Base-by-base conservation (phyloP, 1,284 basidiomycete species). In the Cystobasidium pallidum region DNA sequence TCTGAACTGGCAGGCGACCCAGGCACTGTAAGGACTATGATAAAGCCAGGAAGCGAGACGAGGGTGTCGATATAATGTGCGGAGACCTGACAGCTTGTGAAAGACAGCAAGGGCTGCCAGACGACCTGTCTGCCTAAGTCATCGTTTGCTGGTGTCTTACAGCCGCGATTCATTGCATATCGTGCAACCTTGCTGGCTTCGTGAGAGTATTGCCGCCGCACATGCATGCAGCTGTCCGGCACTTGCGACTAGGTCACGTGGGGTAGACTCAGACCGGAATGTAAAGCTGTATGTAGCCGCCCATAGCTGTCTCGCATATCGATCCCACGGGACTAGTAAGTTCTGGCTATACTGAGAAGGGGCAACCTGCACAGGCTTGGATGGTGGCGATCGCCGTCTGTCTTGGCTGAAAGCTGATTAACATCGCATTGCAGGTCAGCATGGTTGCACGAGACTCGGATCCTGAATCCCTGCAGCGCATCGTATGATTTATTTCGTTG, bases 81-180 rank as follows among this genome's bases (percentile, higher is more conserved):
- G 41, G 6, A 66, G 51, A 2, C 30, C n/a, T 39, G 64, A 54
- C n/a, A 66, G 52, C 36, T 45, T 36, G 52, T 66, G 64, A 34
- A 66, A 52, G 49, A 54, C 49, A 57, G 64, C 64, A 54, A 66
- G 64, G 11, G 47, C 49, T 15, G 64, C 64, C 1, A 54, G 28
- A 24, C 64, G 64, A 2, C 8, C 26, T 61, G 36, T 6, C 34
- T 34, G 15, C 2, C 28, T 34, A 19, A 7, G 17, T 57, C 10
- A n/a, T 34, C 28, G 54, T 32, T 2, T 54, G 11, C 24, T 10
- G 51, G 39, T 7, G 32, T 11, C 8, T 24, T 36, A n/a, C 32
- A 17, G 13, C n/a, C 39, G 36, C 36, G 24, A 4, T 17, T 30
- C 6, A 3, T 43, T 13, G 15, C 19, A 17, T 7, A 6, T 3